These are phyloP conservation scores for Astragalus glycyphyllos DNA, from an alignment of 306 rosid genomes.

Conservation along the genomic window DNA sequence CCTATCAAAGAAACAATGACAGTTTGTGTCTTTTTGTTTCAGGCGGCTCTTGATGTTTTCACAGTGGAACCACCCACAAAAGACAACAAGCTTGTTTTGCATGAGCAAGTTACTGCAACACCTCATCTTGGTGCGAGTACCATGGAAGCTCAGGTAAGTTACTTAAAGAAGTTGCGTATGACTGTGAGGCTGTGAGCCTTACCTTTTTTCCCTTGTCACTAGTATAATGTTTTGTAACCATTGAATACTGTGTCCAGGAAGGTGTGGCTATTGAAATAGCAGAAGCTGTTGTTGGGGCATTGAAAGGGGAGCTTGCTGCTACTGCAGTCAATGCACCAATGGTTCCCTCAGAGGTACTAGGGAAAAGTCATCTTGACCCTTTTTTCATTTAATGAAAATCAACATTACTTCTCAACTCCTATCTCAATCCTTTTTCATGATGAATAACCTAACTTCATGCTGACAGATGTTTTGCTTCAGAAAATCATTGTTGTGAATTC, in stretches of 20 bases:
- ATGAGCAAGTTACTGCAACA: conserved; percentile 91
- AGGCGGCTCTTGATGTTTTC: conserved; percentile 99
- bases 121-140: conserved; percentile 99
- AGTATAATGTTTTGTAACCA: conserved; percentile 3
- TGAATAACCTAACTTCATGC: background rate
- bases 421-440: background rate
- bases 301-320: conserved; percentile 95
- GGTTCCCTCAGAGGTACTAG: conserved; percentile 95
- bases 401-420: background rate
- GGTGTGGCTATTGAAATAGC: conserved; percentile 99
- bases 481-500: conserved; percentile 8
- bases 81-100: conserved; percentile 76
- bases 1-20: conserved; percentile 2
- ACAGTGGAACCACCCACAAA: conserved; percentile 81
- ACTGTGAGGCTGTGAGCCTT: background rate
- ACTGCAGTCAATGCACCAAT: conserved; percentile 99
- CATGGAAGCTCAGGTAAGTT: conserved; percentile 87
- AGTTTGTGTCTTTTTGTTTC: conserved; percentile 37
- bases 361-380: background rate
- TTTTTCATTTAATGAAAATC: background rate
- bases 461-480: conserved; percentile 6
- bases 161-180: conserved; percentile 30
- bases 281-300: conserved; percentile 95
- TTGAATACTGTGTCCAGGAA: conserved; percentile 67
- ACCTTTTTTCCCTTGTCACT: conserved; percentile 4